Conservation (phyloP, 164 flowering plant species). For the Euptelea pleiosperma region DNA sequence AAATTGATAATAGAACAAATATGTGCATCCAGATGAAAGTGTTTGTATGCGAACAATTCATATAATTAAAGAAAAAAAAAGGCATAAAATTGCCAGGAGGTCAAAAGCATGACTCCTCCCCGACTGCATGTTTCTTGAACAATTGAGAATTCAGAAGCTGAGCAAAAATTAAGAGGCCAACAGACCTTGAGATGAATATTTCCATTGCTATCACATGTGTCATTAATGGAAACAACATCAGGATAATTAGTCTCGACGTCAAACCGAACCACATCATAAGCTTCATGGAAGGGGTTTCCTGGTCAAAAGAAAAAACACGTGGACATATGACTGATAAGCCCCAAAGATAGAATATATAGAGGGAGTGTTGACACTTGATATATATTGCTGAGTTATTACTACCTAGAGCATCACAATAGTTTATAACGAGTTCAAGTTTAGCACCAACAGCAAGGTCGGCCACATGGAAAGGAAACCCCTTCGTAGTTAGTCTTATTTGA, state of each 20-base stretch:
- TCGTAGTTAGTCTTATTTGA: slow-evolving; percentile 53
- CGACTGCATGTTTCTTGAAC: not conserved
- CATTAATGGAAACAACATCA: slow-evolving; percentile 52
- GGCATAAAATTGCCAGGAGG: not conserved
- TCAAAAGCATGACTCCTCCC: not conserved
- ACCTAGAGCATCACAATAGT: slow-evolving; percentile 67
- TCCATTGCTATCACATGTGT: slow-evolving; percentile 26
- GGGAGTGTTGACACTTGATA: not conserved
- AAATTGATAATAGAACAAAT: not conserved
- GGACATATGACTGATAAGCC: slow-evolving; percentile 8
- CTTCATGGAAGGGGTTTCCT: slow-evolving; percentile 84
- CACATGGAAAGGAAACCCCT: slow-evolving; percentile 32
- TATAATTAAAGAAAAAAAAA: not conserved
- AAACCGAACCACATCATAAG: slow-evolving; percentile 43
- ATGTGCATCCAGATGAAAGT: not conserved
- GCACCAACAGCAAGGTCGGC: slow-evolving; percentile 68
- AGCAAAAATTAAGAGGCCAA: not conserved
- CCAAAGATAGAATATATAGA: slow-evolving; percentile 1
- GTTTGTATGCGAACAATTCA: not conserved
- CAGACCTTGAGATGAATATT: slow-evolving; percentile 58
- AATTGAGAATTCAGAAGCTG: not conserved
- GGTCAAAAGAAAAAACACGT: slow-evolving; percentile 15
- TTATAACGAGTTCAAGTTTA: slow-evolving; percentile 48
- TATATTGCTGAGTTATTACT: slow-evolving; percentile 13
- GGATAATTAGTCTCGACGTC: slow-evolving; percentile 62